Evolutionary conservation across 805 yeast species (phyloP), one percentile per base, ranked within the genome.

Genomic region (Scheffersomyces stipitis): DNA sequence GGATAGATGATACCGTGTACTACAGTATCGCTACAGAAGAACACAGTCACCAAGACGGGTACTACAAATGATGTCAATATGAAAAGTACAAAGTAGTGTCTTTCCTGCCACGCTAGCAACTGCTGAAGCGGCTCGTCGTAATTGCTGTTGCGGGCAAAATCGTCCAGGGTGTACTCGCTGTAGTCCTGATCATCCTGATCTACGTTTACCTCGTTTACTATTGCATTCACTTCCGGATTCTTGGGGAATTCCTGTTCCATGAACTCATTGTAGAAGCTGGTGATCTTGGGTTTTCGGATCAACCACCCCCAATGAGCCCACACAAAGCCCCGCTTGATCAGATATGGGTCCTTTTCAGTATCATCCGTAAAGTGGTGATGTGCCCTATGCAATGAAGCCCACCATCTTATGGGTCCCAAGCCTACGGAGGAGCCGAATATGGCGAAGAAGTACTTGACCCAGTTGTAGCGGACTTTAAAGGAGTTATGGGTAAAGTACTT

Each of bases 291-390:
- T 47, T 73, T 74, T 41, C 83, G 68, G 23, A 88, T 55, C 65
- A 86, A 74, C 95, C 96, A 90, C 3, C 96, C 97, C 64, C 88
- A 69, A 62, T 89, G 96, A 23, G 91, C 80, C 76, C 80, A 89
- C 51, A 76, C 62, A 49, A 88, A 73, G 0, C 97, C 96, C 41
- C 85, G 74, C 54, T 90, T 77, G 26, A 85, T 82, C 52, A 81
- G 81, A 62, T 86, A 88, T 1, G 98, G 97, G 60, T 90, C 98
- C 51, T 76, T 74, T 42, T 86, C 95, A 0, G 95, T 83, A 55
- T 90, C 96, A 42, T 68, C 73, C 29, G 93, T 82, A 59, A 76
- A 86, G 40, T 91, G 78, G 62, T 90, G 97, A 64, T 90, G 97
- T 3, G 93, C 89, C 41, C 95, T 70, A 66, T 90, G 98, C 31